A percentile compares a stretch with the other conserved stretches of the same genome.
phyloP scores from a whole-genome alignment of 2,329 filamentous ascomycete species.

The Didymosphaeria variabile region DNA sequence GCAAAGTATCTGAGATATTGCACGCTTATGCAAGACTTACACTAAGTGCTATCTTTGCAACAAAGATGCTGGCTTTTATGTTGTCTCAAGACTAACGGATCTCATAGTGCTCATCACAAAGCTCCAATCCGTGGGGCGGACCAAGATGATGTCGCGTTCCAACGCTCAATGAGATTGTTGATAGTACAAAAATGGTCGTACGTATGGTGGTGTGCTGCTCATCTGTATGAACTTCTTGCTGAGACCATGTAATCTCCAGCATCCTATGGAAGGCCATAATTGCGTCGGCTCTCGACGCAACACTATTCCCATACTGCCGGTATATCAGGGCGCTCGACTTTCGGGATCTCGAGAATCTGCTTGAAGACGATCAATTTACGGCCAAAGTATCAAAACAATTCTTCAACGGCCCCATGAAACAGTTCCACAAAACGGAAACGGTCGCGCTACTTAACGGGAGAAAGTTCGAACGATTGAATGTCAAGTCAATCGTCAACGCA shows the following conservation, averaged over 20 bases:
- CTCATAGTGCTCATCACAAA: slow-evolving; percentile 53
- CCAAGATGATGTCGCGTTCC: slow-evolving; percentile 49
- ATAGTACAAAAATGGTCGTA: slow-evolving; percentile 65
- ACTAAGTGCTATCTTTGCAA: not conserved
- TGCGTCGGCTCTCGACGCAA: slow-evolving; percentile 69
- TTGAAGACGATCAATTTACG: slow-evolving; percentile 68
- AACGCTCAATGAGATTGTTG: slow-evolving; percentile 55
- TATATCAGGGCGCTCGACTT: slow-evolving; percentile 73
- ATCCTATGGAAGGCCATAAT: slow-evolving; percentile 74
- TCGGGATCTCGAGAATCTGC: slow-evolving; percentile 66
- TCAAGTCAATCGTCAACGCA: slow-evolving; percentile 55
- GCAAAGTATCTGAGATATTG: not conserved
- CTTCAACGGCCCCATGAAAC: slow-evolving; percentile 59
- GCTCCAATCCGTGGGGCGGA: slow-evolving; percentile 57
- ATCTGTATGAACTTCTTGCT: not conserved
- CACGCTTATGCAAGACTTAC: not conserved
- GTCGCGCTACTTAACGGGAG: slow-evolving; percentile 35
- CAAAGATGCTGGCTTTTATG: not conserved
- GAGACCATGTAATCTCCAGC: not conserved
- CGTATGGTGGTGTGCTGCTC: not conserved
- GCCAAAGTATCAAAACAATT: slow-evolving; percentile 64
- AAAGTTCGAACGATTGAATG: slow-evolving; percentile 49
- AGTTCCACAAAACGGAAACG: slow-evolving; percentile 50
- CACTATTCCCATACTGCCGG: slow-evolving; percentile 73
- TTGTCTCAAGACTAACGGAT: slow-evolving; percentile 1